Evolutionary conservation across 371 early-diverging fungal species (phyloP).

Genomic region (Mortierella sp.): DNA sequence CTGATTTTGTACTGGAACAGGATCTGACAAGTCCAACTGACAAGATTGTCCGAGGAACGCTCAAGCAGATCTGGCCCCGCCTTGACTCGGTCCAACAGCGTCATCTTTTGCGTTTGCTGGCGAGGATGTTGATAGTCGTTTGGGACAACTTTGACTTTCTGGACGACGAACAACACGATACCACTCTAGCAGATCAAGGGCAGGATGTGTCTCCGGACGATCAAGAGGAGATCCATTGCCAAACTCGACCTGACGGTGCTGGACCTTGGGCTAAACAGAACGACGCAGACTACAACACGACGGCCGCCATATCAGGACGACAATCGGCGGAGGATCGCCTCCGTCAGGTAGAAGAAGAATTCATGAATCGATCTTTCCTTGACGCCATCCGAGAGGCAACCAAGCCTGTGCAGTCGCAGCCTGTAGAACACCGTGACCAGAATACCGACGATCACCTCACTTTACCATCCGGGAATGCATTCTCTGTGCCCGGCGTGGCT

Average conservation of each 20-base stretch:
- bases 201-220: not conserved
- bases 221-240: not conserved
- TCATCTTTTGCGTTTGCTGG: slow-evolving; percentile 10
- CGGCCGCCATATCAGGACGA: not conserved
- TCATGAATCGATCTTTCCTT: slow-evolving; percentile 22
- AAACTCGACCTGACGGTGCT: not conserved
- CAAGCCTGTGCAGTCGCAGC: not conserved
- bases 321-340: slow-evolving; percentile 7
- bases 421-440: not conserved
- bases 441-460: not conserved
- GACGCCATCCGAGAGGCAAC: slow-evolving; percentile 18
- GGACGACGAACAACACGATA: not conserved
- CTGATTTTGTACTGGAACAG: slow-evolving; percentile 27
- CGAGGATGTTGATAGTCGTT: slow-evolving; percentile 9
- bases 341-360: slow-evolving; percentile 14
- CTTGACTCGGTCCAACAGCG: slow-evolving; percentile 5
- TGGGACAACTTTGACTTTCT: slow-evolving; percentile 42
- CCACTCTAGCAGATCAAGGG: not conserved
- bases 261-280: not conserved
- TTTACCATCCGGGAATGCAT: not conserved
- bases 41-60: not conserved
- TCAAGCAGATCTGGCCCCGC: slow-evolving; percentile 20
- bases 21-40: not conserved
- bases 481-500: not conserved
- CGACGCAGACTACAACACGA: not conserved